Conservation (phyloP, 176 grass and related monocot species). For the Echinochloa phyllopogon region DNA sequence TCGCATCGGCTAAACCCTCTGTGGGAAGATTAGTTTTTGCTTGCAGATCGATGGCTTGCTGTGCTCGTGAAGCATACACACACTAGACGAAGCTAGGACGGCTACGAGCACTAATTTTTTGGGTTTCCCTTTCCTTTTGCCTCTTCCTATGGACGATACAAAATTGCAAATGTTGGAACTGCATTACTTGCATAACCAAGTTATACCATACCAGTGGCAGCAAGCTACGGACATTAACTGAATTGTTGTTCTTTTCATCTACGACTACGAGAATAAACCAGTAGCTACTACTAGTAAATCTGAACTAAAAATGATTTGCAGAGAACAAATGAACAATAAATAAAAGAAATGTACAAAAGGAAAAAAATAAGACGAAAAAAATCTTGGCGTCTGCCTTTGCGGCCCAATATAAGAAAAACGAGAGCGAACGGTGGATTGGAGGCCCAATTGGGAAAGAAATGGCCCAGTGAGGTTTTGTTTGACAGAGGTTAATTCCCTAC, state of each 20-base stretch:
- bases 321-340: too few species aligned
- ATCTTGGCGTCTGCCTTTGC: too few species aligned
- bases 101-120: not conserved
- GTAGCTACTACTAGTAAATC: too few species aligned
- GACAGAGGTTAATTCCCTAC: too few species aligned
- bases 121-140: constrained; percentile 20
- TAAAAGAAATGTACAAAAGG: too few species aligned
- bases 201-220: not conserved
- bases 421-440: too few species aligned
- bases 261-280: too few species aligned
- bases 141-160: constrained; percentile 10
- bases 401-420: too few species aligned
- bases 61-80: constrained; percentile 34
- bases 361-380: too few species aligned
- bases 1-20: not conserved
- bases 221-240: not conserved
- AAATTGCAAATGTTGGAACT: not conserved
- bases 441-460: too few species aligned
- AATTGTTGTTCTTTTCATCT: not conserved
- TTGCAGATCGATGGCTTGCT: constrained; percentile 27
- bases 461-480: too few species aligned
- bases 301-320: too few species aligned
- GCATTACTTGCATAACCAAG: constrained; percentile 12
- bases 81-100: not conserved
- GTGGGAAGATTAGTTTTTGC: constrained; percentile 7